Conservation (phyloP, 768 basidiomycete species). For the Leccinellum luteum region DNA sequence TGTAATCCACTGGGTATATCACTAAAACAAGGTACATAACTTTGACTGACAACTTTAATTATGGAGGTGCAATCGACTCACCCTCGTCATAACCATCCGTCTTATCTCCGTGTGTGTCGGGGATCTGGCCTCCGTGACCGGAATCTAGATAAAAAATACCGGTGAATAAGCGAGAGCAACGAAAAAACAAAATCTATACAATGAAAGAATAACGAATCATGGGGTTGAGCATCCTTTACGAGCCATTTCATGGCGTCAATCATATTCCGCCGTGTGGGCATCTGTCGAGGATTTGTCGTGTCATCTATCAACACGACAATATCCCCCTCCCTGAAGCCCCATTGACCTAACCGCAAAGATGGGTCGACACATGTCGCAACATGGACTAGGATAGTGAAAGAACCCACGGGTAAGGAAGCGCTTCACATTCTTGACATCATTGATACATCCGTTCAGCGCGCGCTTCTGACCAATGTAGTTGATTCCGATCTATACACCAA, state of each 20-base stretch:
- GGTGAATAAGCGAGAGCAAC: neutral
- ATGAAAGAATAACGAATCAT: conserved; percentile 80
- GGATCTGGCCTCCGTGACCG: conserved; percentile 92
- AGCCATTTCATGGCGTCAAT: conserved; percentile 64
- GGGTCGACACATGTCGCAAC: neutral
- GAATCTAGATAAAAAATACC: conserved; percentile 53
- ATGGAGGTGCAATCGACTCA: conserved; percentile 16
- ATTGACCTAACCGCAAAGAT: conserved; percentile 33
- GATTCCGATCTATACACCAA: conserved; percentile 62
- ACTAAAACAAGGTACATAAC: conserved; percentile 41
- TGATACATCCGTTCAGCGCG: conserved; percentile 74
- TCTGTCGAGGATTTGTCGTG: conserved; percentile 37
- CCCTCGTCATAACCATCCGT: conserved; percentile 79
- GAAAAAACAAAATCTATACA: conserved; percentile 37
- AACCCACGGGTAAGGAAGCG: conserved; percentile 63
- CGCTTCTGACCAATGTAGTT: conserved; percentile 67
- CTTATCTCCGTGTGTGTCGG: conserved; percentile 76
- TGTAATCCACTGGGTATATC: conserved; percentile 89
- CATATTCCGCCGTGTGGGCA: conserved; percentile 55
- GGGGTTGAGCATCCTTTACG: conserved; percentile 60
- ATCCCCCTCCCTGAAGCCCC: conserved; percentile 49
- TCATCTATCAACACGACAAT: conserved; percentile 58
- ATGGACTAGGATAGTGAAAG: neutral
- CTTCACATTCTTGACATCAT: conserved; percentile 71
- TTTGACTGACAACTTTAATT: neutral